These are phyloP conservation scores for Candida hungchunana DNA, from an alignment of 805 yeast species.

Conservation along the genomic window DNA sequence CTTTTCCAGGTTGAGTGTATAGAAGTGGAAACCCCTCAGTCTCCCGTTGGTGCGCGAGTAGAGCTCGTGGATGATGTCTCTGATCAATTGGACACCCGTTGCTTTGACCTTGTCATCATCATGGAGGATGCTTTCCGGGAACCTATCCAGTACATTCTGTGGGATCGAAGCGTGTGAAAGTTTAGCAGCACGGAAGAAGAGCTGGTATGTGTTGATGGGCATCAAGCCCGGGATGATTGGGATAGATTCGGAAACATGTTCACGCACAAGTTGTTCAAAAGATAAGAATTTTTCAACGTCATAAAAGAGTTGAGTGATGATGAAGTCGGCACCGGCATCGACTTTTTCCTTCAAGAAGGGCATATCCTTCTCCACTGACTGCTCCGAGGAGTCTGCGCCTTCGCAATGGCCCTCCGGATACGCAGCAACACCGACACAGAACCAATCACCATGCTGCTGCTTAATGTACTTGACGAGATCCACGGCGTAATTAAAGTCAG, in stretches of 20 bases:
- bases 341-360: slow-evolving; percentile 81
- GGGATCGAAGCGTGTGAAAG: slow-evolving; percentile 87
- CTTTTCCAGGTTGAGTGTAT: slow-evolving; percentile 87
- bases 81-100: slow-evolving; percentile 73
- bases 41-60: slow-evolving; percentile 49
- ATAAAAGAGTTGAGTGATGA: slow-evolving; percentile 87
- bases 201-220: slow-evolving; percentile 83
- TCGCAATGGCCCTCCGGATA: slow-evolving; percentile 97
- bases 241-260: slow-evolving; percentile 37
- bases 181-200: slow-evolving; percentile 84
- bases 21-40: slow-evolving; percentile 85
- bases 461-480: slow-evolving; percentile 85
- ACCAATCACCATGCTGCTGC: slow-evolving; percentile 75
- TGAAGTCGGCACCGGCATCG: slow-evolving; percentile 91
- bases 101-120: slow-evolving; percentile 81
- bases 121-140: slow-evolving; percentile 51
- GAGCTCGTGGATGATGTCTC: slow-evolving; percentile 58
- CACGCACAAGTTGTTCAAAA: slow-evolving; percentile 54
- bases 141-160: slow-evolving; percentile 39
- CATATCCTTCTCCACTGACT: slow-evolving; percentile 64
- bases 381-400: slow-evolving; percentile 64
- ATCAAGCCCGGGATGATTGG: slow-evolving; percentile 82
- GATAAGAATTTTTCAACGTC: slow-evolving; percentile 73
- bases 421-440: slow-evolving; percentile 94
- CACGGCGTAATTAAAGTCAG: slow-evolving; percentile 64